phyloP scores from a whole-genome alignment of 2,329 filamentous ascomycete genomes.

The Paracamarosporium sp. region DNA sequence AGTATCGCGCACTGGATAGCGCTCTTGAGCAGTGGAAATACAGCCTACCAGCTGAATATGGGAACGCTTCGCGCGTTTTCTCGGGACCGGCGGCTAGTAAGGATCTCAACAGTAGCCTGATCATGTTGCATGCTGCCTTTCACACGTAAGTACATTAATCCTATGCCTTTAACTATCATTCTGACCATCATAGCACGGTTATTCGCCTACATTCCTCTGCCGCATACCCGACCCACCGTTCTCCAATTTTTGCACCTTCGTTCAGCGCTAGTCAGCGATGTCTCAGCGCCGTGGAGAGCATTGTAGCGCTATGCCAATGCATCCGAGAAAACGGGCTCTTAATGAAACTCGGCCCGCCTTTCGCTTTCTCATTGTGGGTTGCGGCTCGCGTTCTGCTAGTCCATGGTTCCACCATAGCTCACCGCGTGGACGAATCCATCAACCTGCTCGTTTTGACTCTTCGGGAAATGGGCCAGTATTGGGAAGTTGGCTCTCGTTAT shows the following conservation, averaged over 20 bases:
- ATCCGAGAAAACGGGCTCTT: conserved; percentile 77
- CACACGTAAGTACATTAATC: conserved; percentile 68
- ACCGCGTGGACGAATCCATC: conserved; percentile 80
- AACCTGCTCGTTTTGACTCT: conserved; percentile 83
- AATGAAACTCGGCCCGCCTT: conserved; percentile 83
- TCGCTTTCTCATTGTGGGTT: conserved; percentile 93
- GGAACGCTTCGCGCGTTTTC: conserved; percentile 82
- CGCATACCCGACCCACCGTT: conserved; percentile 88
- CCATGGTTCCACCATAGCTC: conserved; percentile 87
- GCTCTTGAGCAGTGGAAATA: conserved; percentile 84
- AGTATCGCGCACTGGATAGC: conserved; percentile 84
- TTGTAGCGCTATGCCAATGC: conserved; percentile 78
- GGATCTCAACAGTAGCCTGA: conserved; percentile 79
- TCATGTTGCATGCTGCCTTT: conserved; percentile 90
- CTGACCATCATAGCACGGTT: conserved; percentile 64
- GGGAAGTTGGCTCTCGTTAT: conserved; percentile 86
- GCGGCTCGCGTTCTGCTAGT: conserved; percentile 86
- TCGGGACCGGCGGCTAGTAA: conserved; percentile 66
- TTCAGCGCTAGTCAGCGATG: conserved; percentile 86
- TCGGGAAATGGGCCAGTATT: conserved; percentile 79
- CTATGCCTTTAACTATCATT: neutral
- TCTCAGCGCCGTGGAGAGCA: conserved; percentile 73
- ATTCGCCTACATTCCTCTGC: conserved; percentile 92
- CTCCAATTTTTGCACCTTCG: conserved; percentile 86
- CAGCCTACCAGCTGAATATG: conserved; percentile 80